Percentiles rank a stretch among this genome's conserved stretches.
phyloP scores from a whole-genome alignment of 495 filamentous ascomycete species.

The Coniosporium apollinis region DNA sequence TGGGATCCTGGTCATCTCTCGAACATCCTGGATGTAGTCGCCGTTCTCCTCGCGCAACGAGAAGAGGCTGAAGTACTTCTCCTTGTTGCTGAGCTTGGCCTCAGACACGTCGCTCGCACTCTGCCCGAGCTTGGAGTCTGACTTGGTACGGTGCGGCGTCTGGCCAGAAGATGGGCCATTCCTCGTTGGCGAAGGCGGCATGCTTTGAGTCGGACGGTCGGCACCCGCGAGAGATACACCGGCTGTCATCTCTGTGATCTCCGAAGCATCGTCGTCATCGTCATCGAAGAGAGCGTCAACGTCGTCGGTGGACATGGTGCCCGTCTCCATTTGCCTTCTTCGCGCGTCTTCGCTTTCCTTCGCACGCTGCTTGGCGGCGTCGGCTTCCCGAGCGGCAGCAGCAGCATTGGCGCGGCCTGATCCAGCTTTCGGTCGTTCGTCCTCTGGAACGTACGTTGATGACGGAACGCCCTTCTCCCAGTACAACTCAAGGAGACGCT shows the following conservation, averaged over 20 bases:
- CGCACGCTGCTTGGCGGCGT: constrained; percentile 58
- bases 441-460: constrained; percentile 89
- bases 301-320: constrained; percentile 76
- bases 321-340: constrained; percentile 81
- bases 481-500: constrained; percentile 83
- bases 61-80: constrained; percentile 88
- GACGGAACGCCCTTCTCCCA: constrained; percentile 99
- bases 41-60: constrained; percentile 80
- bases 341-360: constrained; percentile 75
- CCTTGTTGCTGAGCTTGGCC: constrained; percentile 73
- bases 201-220: constrained; percentile 78
- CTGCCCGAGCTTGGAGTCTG: constrained; percentile 76
- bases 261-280: constrained; percentile 76
- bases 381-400: constrained; percentile 59
- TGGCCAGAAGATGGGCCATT: constrained; percentile 49
- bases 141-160: constrained; percentile 71
- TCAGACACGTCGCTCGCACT: constrained; percentile 52
- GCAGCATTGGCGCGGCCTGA: constrained; percentile 53
- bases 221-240: constrained; percentile 64
- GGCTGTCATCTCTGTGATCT: constrained; percentile 66
- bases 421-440: constrained; percentile 76
- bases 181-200: constrained; percentile 79
- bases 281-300: constrained; percentile 88
- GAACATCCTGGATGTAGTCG: constrained; percentile 94
- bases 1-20: constrained; percentile 90